These are phyloP conservation scores for Diaporthe helianthi DNA, from an alignment of 2,329 filamentous ascomycete genomes.

Conservation along the genomic window DNA sequence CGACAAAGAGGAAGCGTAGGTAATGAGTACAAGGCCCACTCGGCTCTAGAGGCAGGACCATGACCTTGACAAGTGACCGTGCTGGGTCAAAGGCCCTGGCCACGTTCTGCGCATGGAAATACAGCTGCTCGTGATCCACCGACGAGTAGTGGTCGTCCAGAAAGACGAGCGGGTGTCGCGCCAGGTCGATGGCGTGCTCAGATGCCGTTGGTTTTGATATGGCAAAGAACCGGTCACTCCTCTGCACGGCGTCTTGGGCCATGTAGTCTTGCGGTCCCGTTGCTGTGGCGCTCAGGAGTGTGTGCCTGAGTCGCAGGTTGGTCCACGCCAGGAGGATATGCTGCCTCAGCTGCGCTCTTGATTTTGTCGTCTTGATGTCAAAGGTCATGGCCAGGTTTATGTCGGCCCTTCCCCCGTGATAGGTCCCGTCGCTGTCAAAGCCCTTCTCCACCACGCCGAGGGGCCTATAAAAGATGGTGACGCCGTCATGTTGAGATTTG, in stretches of 20 bases:
- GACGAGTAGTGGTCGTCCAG: slow-evolving; percentile 23
- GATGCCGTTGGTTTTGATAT: neutral
- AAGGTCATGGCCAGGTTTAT: slow-evolving; percentile 35
- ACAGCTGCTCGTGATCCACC: slow-evolving; percentile 34
- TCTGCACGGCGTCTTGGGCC: slow-evolving; percentile 13
- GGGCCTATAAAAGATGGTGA: slow-evolving; percentile 24
- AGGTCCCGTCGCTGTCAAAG: slow-evolving; percentile 39
- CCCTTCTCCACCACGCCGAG: slow-evolving; percentile 36
- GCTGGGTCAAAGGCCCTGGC: slow-evolving; percentile 36
- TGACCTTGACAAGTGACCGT: slow-evolving; percentile 35
- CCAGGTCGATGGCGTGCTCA: slow-evolving; percentile 6
- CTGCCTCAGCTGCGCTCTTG: slow-evolving; percentile 29
- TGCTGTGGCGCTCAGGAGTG: slow-evolving; percentile 34
- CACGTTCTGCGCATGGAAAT: slow-evolving; percentile 37
- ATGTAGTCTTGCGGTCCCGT: slow-evolving; percentile 32
- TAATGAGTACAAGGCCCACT: slow-evolving; percentile 11
- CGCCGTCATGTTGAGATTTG: neutral
- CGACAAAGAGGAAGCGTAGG: slow-evolving; percentile 37
- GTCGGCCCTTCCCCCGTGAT: slow-evolving; percentile 39
- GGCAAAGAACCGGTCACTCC: slow-evolving; percentile 25
- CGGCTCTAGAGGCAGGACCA: slow-evolving; percentile 35
- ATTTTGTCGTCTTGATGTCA: slow-evolving; percentile 35
- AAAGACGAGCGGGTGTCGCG: neutral
- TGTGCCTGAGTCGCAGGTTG: slow-evolving; percentile 36
- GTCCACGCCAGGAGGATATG: slow-evolving; percentile 38